Percentiles rank a stretch among this genome's conserved stretches.
phyloP scores from a whole-genome alignment of 2,329 filamentous ascomycete genomes.

The Cercospora beticola region DNA sequence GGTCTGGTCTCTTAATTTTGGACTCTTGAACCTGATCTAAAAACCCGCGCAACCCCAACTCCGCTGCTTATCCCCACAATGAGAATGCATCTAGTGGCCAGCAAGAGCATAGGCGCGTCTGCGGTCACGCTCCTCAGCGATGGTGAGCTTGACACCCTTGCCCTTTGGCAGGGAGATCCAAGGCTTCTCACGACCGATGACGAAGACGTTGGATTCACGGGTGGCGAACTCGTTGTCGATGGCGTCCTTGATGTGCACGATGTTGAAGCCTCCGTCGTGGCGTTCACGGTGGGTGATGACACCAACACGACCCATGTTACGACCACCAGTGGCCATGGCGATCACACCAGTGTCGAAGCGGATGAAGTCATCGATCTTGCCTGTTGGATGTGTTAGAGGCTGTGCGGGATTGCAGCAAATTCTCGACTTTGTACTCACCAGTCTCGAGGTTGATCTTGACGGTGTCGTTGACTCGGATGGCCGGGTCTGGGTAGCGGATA shows the following conservation, averaged over 20 bases:
- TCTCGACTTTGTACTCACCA: conserved; percentile 51
- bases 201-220: conserved; percentile 99
- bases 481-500: conserved; percentile 97
- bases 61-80: conserved; percentile 18
- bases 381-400: conserved; percentile 22
- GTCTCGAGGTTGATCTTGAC: conserved; percentile 98
- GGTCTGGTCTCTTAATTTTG: conserved; percentile 3
- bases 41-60: conserved; percentile 21
- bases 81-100: conserved; percentile 25
- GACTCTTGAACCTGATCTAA: conserved; percentile 10
- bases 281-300: conserved; percentile 99
- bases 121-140: conserved; percentile 98
- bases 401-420: background rate
- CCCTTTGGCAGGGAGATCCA: conserved; percentile 99
- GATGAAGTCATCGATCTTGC: conserved; percentile 95
- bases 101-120: conserved; percentile 70
- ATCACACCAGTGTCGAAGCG: conserved; percentile 98
- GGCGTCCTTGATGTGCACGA: conserved; percentile 95
- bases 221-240: conserved; percentile 99
- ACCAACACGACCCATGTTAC: conserved; percentile 99
- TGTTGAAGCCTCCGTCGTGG: conserved; percentile 99
- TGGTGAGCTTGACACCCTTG: conserved; percentile 99
- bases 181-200: conserved; percentile 97
- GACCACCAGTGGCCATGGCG: conserved; percentile 98
- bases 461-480: conserved; percentile 99